Evolutionary conservation across 1,284 basidiomycete species (phyloP).

Genomic region (Coniophora puteana): DNA sequence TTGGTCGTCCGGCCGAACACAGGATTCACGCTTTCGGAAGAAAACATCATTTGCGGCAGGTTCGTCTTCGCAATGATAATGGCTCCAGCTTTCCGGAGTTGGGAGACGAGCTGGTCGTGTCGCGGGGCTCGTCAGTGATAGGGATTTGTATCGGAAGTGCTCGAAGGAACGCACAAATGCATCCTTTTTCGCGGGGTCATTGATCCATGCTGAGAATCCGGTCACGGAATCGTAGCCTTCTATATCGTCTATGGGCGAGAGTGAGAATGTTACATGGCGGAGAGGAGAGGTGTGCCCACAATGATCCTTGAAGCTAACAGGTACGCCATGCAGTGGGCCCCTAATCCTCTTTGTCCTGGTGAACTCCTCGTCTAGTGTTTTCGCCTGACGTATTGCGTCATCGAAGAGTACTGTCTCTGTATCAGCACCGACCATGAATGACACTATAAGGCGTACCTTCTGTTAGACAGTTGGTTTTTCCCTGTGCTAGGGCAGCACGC

Average conservation of each 20-base stretch:
- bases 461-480: constrained; percentile 71
- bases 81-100: constrained; percentile 46
- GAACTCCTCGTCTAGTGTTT: constrained; percentile 65
- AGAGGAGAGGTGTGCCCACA: too few species aligned
- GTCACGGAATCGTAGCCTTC: constrained; percentile 65
- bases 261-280: background rate
- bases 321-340: constrained; percentile 81
- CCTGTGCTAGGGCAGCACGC: constrained; percentile 62
- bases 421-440: background rate
- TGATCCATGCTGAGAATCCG: constrained; percentile 69
- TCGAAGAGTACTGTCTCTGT: constrained; percentile 56
- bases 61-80: constrained; percentile 71
- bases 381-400: constrained; percentile 59
- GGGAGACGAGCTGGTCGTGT: constrained; percentile 36
- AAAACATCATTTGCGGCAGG: constrained; percentile 78
- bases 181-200: constrained; percentile 53
- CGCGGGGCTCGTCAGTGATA: too few species aligned
- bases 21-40: constrained; percentile 86
- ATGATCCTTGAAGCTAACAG: constrained; percentile 74
- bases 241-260: constrained; percentile 44
- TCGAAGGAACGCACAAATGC: constrained; percentile 54
- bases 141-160: too few species aligned
- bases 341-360: constrained; percentile 51
- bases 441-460: constrained; percentile 46
- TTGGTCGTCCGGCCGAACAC: constrained; percentile 76